phyloP scores from a whole-genome alignment of 805 yeast genomes.

The Candida yuanshanica region DNA sequence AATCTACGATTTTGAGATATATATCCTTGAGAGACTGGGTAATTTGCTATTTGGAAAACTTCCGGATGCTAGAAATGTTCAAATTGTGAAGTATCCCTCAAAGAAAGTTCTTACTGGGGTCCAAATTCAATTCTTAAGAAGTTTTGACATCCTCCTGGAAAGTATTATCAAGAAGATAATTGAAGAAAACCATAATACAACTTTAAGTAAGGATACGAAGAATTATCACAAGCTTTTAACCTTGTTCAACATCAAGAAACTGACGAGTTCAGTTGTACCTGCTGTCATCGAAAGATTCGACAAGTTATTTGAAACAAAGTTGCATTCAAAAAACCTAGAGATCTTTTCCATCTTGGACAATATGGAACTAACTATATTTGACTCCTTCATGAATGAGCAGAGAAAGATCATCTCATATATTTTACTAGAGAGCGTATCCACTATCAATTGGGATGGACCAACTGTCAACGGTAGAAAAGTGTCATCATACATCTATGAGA shows the following conservation, averaged over 20 bases:
- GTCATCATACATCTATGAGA: conserved; percentile 43
- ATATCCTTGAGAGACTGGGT: conserved; percentile 28
- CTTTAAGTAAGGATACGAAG: conserved; percentile 23
- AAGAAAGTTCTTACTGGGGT: conserved; percentile 31
- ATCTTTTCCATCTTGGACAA: conserved; percentile 39
- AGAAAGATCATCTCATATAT: conserved; percentile 34
- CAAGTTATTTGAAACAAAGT: conserved; percentile 39
- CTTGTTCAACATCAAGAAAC: conserved; percentile 46
- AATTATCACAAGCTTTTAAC: conserved; percentile 45
- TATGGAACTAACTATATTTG: conserved; percentile 49
- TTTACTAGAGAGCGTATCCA: conserved; percentile 34
- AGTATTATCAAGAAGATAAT: conserved; percentile 36
- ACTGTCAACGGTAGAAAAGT: conserved; percentile 31
- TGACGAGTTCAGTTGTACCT: conserved; percentile 44
- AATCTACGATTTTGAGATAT: conserved; percentile 28
- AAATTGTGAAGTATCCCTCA: conserved; percentile 31
- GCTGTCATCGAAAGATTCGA: conserved; percentile 45
- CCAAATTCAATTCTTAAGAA: conserved; percentile 35
- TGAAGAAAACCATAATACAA: conserved; percentile 28
- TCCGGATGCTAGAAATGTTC: conserved; percentile 30
- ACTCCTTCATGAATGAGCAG: conserved; percentile 45
- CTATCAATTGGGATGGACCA: conserved; percentile 37
- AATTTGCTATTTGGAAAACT: conserved; percentile 29
- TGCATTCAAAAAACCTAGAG: conserved; percentile 38
- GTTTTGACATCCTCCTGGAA: conserved; percentile 42